These are phyloP conservation scores for Ascochyta pisi DNA, from an alignment of 2,329 filamentous ascomycete species.

Conservation along the genomic window DNA sequence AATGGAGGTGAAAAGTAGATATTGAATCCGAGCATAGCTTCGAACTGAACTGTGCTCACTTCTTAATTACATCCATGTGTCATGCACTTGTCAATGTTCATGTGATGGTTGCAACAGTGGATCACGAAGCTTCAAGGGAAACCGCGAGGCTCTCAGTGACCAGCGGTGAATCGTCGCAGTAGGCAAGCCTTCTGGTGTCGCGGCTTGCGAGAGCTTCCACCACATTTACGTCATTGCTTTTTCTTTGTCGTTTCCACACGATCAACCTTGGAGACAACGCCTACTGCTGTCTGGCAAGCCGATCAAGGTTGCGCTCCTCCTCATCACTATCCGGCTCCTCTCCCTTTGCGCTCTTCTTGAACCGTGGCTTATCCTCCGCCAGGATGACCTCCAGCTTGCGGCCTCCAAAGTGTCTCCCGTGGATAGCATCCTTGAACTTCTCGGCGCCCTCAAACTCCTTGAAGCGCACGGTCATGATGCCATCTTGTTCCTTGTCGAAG, in stretches of 20 bases:
- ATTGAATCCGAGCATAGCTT: background rate
- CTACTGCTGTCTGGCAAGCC: constrained; percentile 16
- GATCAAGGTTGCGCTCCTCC: constrained; percentile 27
- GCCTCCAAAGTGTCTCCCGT: constrained; percentile 30
- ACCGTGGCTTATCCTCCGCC: constrained; percentile 39
- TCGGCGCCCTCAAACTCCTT: constrained; percentile 68
- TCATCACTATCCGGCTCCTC: constrained; percentile 35
- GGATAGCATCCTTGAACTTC: constrained; percentile 28
- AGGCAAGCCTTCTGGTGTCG: no score
- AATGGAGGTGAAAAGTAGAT: constrained; percentile 10
- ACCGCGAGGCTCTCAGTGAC: no score
- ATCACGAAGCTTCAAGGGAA: no score
- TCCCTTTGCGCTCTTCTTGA: constrained; percentile 38
- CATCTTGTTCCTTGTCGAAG: constrained; percentile 84
- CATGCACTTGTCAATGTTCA: no score
- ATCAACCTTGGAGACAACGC: no score
- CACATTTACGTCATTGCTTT: no score
- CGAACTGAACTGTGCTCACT: background rate
- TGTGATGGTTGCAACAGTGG: no score
- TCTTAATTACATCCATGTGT: background rate
- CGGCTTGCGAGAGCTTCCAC: no score
- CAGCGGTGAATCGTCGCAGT: no score
- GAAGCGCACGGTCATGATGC: constrained; percentile 87
- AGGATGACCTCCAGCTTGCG: constrained; percentile 27
- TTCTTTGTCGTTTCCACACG: no score